Conservation (phyloP, 2,329 filamentous ascomycete genomes). For the Calycina herbarum region DNA sequence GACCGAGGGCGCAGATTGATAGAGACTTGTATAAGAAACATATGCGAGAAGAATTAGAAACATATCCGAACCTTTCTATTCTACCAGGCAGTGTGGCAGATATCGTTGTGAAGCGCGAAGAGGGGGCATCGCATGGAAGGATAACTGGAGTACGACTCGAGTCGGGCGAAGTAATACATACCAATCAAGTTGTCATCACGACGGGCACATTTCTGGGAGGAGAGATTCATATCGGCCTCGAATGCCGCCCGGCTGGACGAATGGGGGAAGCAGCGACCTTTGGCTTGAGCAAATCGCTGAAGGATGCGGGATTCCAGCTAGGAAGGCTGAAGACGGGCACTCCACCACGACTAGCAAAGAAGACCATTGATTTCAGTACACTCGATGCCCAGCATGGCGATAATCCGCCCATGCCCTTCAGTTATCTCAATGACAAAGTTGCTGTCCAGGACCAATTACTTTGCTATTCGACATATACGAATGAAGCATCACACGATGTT, state of each 20-base stretch:
- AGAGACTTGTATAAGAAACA: slow-evolving; percentile 82
- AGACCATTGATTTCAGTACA: slow-evolving; percentile 74
- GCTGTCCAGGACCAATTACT: slow-evolving; percentile 77
- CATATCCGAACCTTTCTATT: slow-evolving; percentile 77
- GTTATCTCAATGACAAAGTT: slow-evolving; percentile 79
- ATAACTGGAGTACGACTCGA: slow-evolving; percentile 86
- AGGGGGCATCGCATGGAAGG: slow-evolving; percentile 57
- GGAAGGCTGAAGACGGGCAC: slow-evolving; percentile 95
- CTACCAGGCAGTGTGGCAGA: slow-evolving; percentile 88
- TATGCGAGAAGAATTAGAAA: slow-evolving; percentile 82
- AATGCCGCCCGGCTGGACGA: slow-evolving; percentile 81
- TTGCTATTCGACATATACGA: slow-evolving; percentile 89
- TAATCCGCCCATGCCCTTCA: slow-evolving; percentile 84
- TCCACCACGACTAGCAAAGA: slow-evolving; percentile 79
- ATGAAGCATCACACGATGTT: slow-evolving; percentile 76
- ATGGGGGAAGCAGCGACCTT: slow-evolving; percentile 94
- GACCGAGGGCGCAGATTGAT: slow-evolving; percentile 94
- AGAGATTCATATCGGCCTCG: slow-evolving; percentile 92
- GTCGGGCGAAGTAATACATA: slow-evolving; percentile 79
- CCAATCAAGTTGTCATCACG: slow-evolving; percentile 85
- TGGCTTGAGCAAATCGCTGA: slow-evolving; percentile 86
- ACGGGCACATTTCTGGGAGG: slow-evolving; percentile 94
- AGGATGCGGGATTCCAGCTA: slow-evolving; percentile 83
- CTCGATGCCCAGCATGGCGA: slow-evolving; percentile 79
- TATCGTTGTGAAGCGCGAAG: slow-evolving; percentile 69